phyloP scores from a whole-genome alignment of 2,329 filamentous ascomycete genomes.

The Fusarium bulbicola region DNA sequence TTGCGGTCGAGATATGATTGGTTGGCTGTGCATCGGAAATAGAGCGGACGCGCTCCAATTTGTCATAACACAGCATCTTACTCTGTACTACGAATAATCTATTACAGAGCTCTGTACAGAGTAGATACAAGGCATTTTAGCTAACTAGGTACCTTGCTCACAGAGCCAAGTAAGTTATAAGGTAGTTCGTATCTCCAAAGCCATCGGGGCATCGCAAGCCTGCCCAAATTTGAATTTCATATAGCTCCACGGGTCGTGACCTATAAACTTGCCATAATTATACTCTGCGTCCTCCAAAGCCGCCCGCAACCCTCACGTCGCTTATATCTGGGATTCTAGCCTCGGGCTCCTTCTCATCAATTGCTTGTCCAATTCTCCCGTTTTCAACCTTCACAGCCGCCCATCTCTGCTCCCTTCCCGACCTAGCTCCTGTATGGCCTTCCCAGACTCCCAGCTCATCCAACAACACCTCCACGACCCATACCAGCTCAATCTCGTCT shows the following conservation, averaged over 20 bases:
- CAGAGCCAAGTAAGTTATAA: background rate
- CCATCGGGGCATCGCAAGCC: background rate
- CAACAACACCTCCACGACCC: slow-evolving; percentile 61
- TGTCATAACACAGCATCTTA: background rate
- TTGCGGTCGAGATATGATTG: slow-evolving; percentile 44
- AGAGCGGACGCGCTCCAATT: slow-evolving; percentile 2
- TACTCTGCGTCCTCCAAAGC: slow-evolving; percentile 17
- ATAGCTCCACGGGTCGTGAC: background rate
- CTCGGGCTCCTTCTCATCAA: slow-evolving; percentile 36
- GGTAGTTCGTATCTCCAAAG: background rate
- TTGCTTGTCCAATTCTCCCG: slow-evolving; percentile 52
- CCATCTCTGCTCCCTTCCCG: slow-evolving; percentile 64
- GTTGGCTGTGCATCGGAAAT: background rate
- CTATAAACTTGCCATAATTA: background rate
- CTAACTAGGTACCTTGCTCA: background rate
- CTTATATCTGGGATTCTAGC: background rate
- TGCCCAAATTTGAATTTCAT: background rate
- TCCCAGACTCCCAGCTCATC: slow-evolving; percentile 61
- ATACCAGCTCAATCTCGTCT: slow-evolving; percentile 44
- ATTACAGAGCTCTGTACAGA: background rate
- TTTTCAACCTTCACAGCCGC: slow-evolving; percentile 55
- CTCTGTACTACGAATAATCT: background rate
- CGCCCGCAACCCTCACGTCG: slow-evolving; percentile 9
- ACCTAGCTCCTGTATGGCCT: slow-evolving; percentile 42
- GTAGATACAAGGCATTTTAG: background rate